Conservation (phyloP, 768 basidiomycete species). For the Amanita polypyramis region DNA sequence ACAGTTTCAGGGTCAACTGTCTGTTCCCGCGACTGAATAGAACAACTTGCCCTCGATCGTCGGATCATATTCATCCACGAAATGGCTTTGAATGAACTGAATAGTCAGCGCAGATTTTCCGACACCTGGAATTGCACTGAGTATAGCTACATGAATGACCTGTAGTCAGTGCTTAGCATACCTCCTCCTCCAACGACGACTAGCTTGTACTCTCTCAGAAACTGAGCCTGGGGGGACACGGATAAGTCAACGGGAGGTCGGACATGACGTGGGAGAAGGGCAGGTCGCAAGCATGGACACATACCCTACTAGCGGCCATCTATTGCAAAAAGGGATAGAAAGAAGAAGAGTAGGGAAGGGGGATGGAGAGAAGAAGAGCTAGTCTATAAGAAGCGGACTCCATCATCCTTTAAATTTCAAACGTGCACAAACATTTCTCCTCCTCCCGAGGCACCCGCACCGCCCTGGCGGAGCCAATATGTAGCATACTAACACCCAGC, state of each 20-base stretch:
- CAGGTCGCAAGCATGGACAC: slow-evolving; percentile 8
- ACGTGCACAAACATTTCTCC: not conserved
- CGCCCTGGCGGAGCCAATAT: no score
- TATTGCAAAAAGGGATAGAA: slow-evolving; percentile 10
- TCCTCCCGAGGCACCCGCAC: no score
- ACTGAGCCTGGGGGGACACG: slow-evolving; percentile 51
- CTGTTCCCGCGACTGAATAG: not conserved
- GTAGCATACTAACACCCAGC: no score
- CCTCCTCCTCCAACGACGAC: slow-evolving; percentile 99
- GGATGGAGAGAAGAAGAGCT: not conserved
- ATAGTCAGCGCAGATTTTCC: slow-evolving; percentile 88
- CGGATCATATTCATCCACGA: slow-evolving; percentile 89
- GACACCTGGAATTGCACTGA: slow-evolving; percentile 25
- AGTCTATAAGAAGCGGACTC: no score
- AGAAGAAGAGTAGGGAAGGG: slow-evolving; percentile 8
- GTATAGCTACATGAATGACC: not conserved
- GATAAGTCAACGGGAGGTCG: slow-evolving; percentile 3
- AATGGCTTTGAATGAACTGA: slow-evolving; percentile 95
- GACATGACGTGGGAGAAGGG: not conserved
- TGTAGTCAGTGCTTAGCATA: slow-evolving; percentile 14
- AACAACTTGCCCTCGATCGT: slow-evolving; percentile 73
- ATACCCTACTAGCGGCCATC: slow-evolving; percentile 29
- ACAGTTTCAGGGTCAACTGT: slow-evolving; percentile 4
- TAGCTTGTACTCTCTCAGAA: slow-evolving; percentile 95
- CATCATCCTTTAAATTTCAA: not conserved